A percentile compares a stretch with the other conserved stretches of the same genome.
Conservation (phyloP, 2,329 filamentous ascomycete genomes). For the Cordyceps fumosorosea region DNA sequence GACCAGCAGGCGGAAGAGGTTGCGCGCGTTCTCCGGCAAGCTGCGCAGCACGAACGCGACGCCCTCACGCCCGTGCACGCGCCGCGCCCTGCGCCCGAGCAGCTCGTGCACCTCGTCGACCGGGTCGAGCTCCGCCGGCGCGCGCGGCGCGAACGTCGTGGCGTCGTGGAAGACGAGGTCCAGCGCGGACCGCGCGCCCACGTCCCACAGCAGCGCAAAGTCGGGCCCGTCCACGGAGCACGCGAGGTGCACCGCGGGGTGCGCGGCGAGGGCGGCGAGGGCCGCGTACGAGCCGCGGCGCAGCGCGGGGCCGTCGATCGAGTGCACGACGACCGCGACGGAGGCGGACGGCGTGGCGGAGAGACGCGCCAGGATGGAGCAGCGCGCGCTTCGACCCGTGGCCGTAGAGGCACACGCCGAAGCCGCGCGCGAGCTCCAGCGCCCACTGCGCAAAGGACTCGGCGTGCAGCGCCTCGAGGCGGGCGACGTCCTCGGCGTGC, state of each 20-base stretch:
- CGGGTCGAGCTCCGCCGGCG: slow-evolving; percentile 61
- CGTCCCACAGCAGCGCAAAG: slow-evolving; percentile 85
- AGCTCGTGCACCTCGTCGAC: slow-evolving; percentile 88
- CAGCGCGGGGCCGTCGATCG: slow-evolving; percentile 80
- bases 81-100: slow-evolving; percentile 70
- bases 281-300: slow-evolving; percentile 45
- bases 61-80: slow-evolving; percentile 83
- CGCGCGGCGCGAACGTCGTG: slow-evolving; percentile 77
- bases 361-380: slow-evolving; percentile 28
- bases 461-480: slow-evolving; percentile 67
- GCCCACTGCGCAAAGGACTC: slow-evolving; percentile 86
- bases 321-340: slow-evolving; percentile 73
- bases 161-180: slow-evolving; percentile 90
- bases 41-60: slow-evolving; percentile 86
- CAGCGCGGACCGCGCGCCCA: slow-evolving; percentile 72
- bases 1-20: slow-evolving; percentile 77
- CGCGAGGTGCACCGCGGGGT: slow-evolving; percentile 64
- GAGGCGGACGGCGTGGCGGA: slow-evolving; percentile 50
- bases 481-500: slow-evolving; percentile 63
- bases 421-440: slow-evolving; percentile 81
- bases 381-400: slow-evolving; percentile 83
- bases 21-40: slow-evolving; percentile 86
- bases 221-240: slow-evolving; percentile 84
- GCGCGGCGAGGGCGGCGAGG: slow-evolving; percentile 68
- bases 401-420: slow-evolving; percentile 86